A percentile compares a stretch with the other conserved stretches of the same genome.
phyloP scores from a whole-genome alignment of 306 rosid species.

The Cucurbita maxima region DNA sequence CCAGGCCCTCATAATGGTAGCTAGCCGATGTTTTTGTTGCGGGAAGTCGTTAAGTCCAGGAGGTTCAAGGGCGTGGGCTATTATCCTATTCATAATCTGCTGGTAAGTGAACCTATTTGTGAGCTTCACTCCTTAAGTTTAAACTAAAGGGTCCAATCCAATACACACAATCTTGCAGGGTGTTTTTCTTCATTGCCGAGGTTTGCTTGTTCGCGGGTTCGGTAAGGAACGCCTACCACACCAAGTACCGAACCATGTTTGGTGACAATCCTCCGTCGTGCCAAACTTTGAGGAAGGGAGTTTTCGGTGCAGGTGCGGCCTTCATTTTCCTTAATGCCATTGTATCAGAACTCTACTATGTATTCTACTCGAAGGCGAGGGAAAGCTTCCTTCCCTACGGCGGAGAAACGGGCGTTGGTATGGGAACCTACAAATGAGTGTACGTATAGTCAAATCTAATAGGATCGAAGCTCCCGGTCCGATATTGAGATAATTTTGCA shows the following conservation, averaged over 20 bases:
- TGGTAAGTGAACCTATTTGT: slow-evolving; percentile 35
- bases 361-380: slow-evolving; percentile 72
- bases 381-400: slow-evolving; percentile 56
- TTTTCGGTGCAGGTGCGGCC: slow-evolving; percentile 85
- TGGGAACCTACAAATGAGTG: slow-evolving; percentile 75
- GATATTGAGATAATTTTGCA: slow-evolving; percentile 16
- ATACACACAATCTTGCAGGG: slow-evolving; percentile 30
- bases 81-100: slow-evolving; percentile 78
- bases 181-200: slow-evolving; percentile 83
- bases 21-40: slow-evolving; percentile 94
- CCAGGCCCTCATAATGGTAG: slow-evolving; percentile 66
- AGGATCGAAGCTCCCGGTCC: slow-evolving; percentile 8
- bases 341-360: slow-evolving; percentile 58
- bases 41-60: slow-evolving; percentile 82
- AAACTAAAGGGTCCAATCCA: not conserved
- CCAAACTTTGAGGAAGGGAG: slow-evolving; percentile 71
- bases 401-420: slow-evolving; percentile 61
- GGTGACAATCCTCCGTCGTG: slow-evolving; percentile 35
- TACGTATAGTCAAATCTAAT: slow-evolving; percentile 7
- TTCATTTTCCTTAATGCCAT: slow-evolving; percentile 54
- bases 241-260: slow-evolving; percentile 49
- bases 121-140: slow-evolving; percentile 1
- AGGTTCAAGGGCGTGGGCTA: slow-evolving; percentile 80
- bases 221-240: slow-evolving; percentile 80
- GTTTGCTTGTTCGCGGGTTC: slow-evolving; percentile 87